Base-by-base conservation (phyloP, 1,284 basidiomycete species). In the Rhodotorula sp. region DNA sequence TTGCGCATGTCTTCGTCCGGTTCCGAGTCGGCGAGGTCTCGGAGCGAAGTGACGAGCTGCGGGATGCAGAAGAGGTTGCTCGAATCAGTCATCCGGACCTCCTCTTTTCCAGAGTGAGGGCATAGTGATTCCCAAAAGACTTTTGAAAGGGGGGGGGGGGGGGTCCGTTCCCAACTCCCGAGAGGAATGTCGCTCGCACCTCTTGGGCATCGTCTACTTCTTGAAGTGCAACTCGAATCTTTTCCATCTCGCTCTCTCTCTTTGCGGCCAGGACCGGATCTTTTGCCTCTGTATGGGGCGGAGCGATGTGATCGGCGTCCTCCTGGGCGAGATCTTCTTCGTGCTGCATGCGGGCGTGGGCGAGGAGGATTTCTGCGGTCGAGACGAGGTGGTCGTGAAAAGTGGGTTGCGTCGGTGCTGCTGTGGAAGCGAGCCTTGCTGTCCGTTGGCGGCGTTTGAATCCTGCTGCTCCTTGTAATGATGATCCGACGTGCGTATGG, bases 1-100 rank as follows among this genome's bases (percentile, higher is more conserved):
- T 87, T 83, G 4, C 90, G 87, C 84, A 97, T 88, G 21, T 86
- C 84, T 2, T 87, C 85, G 78, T 97, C 94, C 0, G 72, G 31
- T 54, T 76, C 75, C 26, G 65, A 23, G 6, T 34, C 10, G 18
- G 75, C 63, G 29, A 76, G 63, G 12, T 74, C 65, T 21, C 65
- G 64, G 1, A 76, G 62, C 2, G 58, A 69, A 2, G n/a, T 10
- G 51, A 76, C 51, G 58, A 74, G 66, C 74, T 76, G 59, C 16
- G 20, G 4, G 31, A 5, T 34, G 5, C 26, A 20, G 12, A 47
- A 31, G 3, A 7, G 21, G 20, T 8, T 8, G 21, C 1, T 21
- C 12, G 21, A 15, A 10, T 39, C 29, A 54, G 34, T 20, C 0
- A 2, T 23, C 51, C 18, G 21, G 47, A 49, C 29, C 20, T n/a